These are phyloP conservation scores for Leccinum uliginosum DNA, from an alignment of 768 basidiomycete species.

Conservation along the genomic window DNA sequence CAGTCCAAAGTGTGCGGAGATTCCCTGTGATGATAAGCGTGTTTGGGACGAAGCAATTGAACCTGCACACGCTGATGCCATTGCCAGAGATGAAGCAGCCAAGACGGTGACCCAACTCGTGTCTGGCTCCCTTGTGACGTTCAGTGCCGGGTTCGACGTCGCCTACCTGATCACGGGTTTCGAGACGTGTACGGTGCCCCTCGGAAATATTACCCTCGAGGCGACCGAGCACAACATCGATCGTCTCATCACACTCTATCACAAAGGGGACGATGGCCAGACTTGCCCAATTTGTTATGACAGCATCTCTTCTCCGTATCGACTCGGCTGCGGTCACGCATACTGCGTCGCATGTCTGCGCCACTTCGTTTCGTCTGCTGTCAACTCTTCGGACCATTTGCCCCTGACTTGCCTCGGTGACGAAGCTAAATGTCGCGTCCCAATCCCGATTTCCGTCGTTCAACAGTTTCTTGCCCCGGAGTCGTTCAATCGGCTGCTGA, in stretches of 20 bases:
- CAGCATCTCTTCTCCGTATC: slow-evolving; percentile 38
- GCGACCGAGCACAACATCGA: slow-evolving; percentile 38
- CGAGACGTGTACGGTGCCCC: slow-evolving; percentile 44
- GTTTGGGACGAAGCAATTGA: not conserved
- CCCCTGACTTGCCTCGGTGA: slow-evolving; percentile 68
- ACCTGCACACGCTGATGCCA: slow-evolving; percentile 4
- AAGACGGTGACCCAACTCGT: slow-evolving; percentile 41
- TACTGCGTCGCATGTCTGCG: slow-evolving; percentile 63
- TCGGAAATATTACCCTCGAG: slow-evolving; percentile 43
- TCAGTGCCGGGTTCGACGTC: slow-evolving; percentile 46
- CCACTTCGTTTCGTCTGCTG: slow-evolving; percentile 52
- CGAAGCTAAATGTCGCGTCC: slow-evolving; percentile 51
- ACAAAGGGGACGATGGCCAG: slow-evolving; percentile 17
- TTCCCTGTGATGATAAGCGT: slow-evolving; percentile 12
- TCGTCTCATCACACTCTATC: slow-evolving; percentile 41
- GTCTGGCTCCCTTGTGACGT: slow-evolving; percentile 46
- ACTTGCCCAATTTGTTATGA: slow-evolving; percentile 56
- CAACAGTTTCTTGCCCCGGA: slow-evolving; percentile 44
- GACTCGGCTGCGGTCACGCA: slow-evolving; percentile 56
- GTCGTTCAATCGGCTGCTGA: slow-evolving; percentile 52
- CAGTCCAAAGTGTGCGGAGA: slow-evolving; percentile 20
- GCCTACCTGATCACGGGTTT: slow-evolving; percentile 44
- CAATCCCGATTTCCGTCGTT: slow-evolving; percentile 50
- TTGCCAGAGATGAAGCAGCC: slow-evolving; percentile 36
- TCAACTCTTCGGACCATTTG: slow-evolving; percentile 48